Percentiles rank a stretch among this genome's conserved stretches.
Conservation (phyloP, 1,139 yeast genomes). For the Geotrichum macrosporum region DNA sequence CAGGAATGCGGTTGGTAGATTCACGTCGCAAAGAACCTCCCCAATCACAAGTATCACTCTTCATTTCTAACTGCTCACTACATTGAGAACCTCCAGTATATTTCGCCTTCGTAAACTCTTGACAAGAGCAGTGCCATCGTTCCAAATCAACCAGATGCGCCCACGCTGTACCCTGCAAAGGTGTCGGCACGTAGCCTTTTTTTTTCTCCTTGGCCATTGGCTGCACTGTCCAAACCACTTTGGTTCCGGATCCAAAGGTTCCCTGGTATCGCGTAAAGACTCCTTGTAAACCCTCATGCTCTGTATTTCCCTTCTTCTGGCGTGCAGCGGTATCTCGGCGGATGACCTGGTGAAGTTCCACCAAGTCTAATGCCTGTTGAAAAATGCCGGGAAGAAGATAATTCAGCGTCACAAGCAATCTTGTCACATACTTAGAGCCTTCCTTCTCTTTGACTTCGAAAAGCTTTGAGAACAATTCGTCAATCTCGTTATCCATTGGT, state of each 20-base stretch:
- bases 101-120: constrained; percentile 18
- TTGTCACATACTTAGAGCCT: constrained; percentile 17
- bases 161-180: constrained; percentile 11
- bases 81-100: no score
- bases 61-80: no score
- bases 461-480: constrained; percentile 10
- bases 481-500: constrained; percentile 18
- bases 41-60: constrained; percentile 6
- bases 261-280: constrained; percentile 10
- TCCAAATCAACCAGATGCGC: constrained; percentile 17
- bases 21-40: constrained; percentile 2
- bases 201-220: constrained; percentile 12
- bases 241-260: not conserved
- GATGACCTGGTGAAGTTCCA: constrained; percentile 24
- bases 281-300: constrained; percentile 6
- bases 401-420: constrained; percentile 25
- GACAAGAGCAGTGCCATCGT: constrained; percentile 18
- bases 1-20: constrained; percentile 10
- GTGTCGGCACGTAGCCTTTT: constrained; percentile 9
- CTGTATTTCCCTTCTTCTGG: not conserved
- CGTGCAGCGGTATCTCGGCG: not conserved
- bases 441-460: not conserved
- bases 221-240: constrained; percentile 14
- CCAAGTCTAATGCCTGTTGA: constrained; percentile 26
- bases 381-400: constrained; percentile 29